A percentile compares a stretch with the other conserved stretches of the same genome.
Evolutionary conservation across 768 basidiomycete species (phyloP).

Genomic region (Suillus ampliporus): DNA sequence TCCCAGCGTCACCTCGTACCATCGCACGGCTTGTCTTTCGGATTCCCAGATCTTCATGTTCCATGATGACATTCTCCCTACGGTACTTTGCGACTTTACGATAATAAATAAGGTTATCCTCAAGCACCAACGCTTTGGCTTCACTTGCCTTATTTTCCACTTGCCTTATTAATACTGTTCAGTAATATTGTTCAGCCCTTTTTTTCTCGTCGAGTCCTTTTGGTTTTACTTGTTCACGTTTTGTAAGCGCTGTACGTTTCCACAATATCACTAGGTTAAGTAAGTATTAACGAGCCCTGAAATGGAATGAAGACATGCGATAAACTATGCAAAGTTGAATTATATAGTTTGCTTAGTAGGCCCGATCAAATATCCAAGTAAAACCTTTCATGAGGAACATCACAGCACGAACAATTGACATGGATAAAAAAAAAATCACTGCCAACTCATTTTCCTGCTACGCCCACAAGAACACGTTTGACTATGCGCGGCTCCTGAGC

Average conservation of each 20-base stretch:
- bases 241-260: neutral
- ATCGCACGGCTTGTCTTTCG: constrained; percentile 2
- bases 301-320: constrained; percentile 8
- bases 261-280: constrained; percentile 8
- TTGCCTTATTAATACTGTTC: no score
- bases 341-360: constrained; percentile 7
- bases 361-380: constrained; percentile 4
- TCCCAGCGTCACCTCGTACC: constrained; percentile 5
- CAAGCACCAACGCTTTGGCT: neutral
- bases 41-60: constrained; percentile 8
- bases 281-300: constrained; percentile 4
- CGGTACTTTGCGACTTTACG: neutral
- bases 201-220: neutral
- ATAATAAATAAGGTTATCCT: constrained; percentile 2
- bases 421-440: constrained; percentile 3
- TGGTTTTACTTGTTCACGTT: neutral
- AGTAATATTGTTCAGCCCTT: neutral
- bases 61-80: neutral
- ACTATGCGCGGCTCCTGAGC: neutral
- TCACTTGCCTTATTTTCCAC: neutral
- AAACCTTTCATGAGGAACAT: neutral
- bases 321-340: constrained; percentile 6
- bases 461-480: neutral
- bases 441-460: constrained; percentile 1
- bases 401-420: neutral